Conservation (phyloP, 345 rosid species). For the Xanthoceras sorbifolium region DNA sequence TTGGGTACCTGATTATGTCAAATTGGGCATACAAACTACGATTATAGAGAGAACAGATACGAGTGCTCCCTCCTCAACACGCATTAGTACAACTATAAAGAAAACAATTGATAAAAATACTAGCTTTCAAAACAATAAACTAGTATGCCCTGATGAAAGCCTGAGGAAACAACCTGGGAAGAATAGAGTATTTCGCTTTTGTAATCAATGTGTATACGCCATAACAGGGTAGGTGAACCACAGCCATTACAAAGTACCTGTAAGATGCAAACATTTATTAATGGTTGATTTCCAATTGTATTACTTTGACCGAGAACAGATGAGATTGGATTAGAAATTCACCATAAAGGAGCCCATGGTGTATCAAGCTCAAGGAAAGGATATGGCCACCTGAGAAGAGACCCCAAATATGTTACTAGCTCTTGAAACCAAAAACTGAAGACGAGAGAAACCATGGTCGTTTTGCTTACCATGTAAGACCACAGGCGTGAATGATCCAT, state of each 20-base stretch:
- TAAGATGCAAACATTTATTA: neutral
- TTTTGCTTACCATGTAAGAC: slow-evolving; percentile 65
- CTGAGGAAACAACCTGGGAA: slow-evolving; percentile 53
- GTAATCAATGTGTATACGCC: slow-evolving; percentile 58
- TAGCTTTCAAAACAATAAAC: slow-evolving; percentile 3
- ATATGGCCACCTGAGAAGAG: slow-evolving; percentile 82
- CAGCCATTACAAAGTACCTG: slow-evolving; percentile 70
- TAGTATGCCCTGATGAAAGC: slow-evolving; percentile 40
- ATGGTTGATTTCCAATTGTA: too few relatives aligned
- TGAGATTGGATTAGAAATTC: neutral
- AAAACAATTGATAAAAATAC: neutral
- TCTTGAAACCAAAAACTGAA: neutral
- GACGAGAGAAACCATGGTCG: too few relatives aligned
- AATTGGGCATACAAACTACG: neutral
- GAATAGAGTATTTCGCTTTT: slow-evolving; percentile 43
- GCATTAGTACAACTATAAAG: neutral
- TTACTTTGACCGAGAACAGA: too few relatives aligned
- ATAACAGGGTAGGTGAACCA: slow-evolving; percentile 73
- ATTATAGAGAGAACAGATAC: too few relatives aligned
- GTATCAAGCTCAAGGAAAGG: slow-evolving; percentile 70
- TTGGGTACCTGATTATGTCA: neutral
- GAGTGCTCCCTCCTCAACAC: neutral
- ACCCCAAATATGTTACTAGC: neutral
- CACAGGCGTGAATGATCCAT: slow-evolving; percentile 84
- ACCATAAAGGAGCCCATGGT: slow-evolving; percentile 84